Evolutionary conservation across 2,329 filamentous ascomycete genomes (phyloP), one percentile per base, ranked within the genome.

Genomic region (Huntiella decipiens): DNA sequence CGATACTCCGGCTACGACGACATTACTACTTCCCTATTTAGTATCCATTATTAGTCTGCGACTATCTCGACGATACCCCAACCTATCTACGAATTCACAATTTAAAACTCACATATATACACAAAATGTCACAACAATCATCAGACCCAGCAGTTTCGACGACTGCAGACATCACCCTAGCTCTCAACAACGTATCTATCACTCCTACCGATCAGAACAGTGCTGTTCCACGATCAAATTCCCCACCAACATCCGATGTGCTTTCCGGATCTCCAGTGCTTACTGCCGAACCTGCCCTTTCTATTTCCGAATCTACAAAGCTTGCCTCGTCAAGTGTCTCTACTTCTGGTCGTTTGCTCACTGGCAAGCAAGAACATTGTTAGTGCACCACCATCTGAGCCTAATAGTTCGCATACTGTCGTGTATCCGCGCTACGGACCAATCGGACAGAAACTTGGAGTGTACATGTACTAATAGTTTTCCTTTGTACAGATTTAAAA

Each of bases 291-390:
- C 35, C 35, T 32, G 37, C 36, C 8, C 43, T 37, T n/a, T 45
- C 34, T 11, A 12, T 38, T 11, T 32, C 43, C 6, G 31, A 35
- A 16, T 43, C 40, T 34, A 34, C 40, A 13, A 13, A 32, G 13
- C 12, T 50, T 12, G 52, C 55, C n/a, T 57, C 62, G 5, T 33
- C 7, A 15, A 39, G 38, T n/a, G 28, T 13, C 10, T 45, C 8
- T 12, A 13, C 43, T 16, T 47, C 60, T 65, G 42, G 57, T 63
- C 3, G 66, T 63, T 37, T 67, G 4, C 65, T 98, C 58, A 94
- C 87, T 0, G 91, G 91, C 54, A 96, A 95, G 65, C 88, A 98
- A 70, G 91, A 98, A 61, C 91, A 98, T 61, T 98, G 86, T 93
- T 61, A 56, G 79, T 63, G 42, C 38, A 6, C 35, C 15, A 34